Base-by-base conservation (phyloP, 805 yeast species). In the Barnettozyma californica region DNA sequence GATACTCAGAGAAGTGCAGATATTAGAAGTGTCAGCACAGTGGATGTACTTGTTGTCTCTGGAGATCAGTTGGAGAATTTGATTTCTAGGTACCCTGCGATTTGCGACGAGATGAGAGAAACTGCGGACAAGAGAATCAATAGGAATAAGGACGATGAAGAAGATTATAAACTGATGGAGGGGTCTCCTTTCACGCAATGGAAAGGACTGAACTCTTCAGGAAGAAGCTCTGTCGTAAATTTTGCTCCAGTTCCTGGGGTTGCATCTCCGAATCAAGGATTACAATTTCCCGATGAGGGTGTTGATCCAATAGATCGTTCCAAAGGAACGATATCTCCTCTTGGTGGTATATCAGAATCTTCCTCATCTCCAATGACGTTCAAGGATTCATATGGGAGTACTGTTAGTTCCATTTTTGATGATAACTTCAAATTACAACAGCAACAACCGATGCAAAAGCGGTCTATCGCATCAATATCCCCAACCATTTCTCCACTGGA, bases 1-100 rank as follows among this genome's bases (percentile, higher is more conserved):
- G 39, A 29, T 35, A 51, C 47, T 46, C 57, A 66, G 8, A 65
- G 91, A 54, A 75, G 82, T 39, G 91, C 90, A 0, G 78, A 78
- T 49, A 80, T 85, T 31, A 69, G 90, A 50, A 73, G 89, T 0
- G 76, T 82, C 11, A 68, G 81, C 5, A 71, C 75, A 18, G 78
- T 81, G 21, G 87, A 83, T 49, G 71, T 84, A 39, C 66, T 85
- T 44, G 79, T 81, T 13, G 75, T 84, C 11, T 75, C 79, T 37
- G 77, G 80, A n/a, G 73, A 74, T 27, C 74, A 75, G 19, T 63
- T 84, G 47, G 75, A 77, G 53, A 67, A 65, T n/a, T 62, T 85
- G 25, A 78, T 86, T 58, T 62, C 67, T 6, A 68, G 78, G 51
- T 83, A 79, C 58, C 88, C 90, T 1, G 64, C 69, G 25, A 71